These are phyloP conservation scores for Vicia villosa DNA, from an alignment of 306 rosid genomes.

Conservation along the genomic window DNA sequence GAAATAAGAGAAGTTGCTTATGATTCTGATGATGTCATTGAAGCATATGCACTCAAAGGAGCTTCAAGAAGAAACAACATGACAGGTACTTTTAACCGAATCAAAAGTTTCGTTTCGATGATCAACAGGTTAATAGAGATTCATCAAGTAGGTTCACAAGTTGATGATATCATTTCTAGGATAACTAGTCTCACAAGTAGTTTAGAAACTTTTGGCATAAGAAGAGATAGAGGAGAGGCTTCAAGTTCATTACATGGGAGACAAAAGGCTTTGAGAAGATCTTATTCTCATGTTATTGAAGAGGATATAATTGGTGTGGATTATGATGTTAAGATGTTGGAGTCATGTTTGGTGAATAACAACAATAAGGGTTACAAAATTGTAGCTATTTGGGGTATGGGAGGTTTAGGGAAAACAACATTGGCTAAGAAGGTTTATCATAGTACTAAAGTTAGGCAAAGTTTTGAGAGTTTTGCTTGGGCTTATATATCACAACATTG, in stretches of 20 bases:
- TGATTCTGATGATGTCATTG: constrained; percentile 60
- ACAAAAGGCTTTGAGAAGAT: constrained; percentile 42
- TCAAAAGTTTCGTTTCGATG: constrained; percentile 36
- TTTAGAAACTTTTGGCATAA: constrained; percentile 40
- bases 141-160: constrained; percentile 37
- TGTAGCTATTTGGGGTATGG: constrained; percentile 63
- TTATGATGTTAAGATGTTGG: constrained; percentile 40
- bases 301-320: constrained; percentile 56
- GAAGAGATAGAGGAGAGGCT: constrained; percentile 31
- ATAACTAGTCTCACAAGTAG: constrained; percentile 29
- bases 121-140: constrained; percentile 27
- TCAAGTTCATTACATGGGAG: constrained; percentile 35
- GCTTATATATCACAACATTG: constrained; percentile 62
- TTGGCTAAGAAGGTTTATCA: constrained; percentile 55
- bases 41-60: constrained; percentile 35
- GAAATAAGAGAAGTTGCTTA: constrained; percentile 60
- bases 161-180: constrained; percentile 34
- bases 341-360: constrained; percentile 33
- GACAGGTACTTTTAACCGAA: constrained; percentile 17
- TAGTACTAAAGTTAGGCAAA: constrained; percentile 32
- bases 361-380: constrained; percentile 30
- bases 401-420: constrained; percentile 67
- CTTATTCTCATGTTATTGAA: constrained; percentile 55
- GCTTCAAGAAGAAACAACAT: constrained; percentile 34
- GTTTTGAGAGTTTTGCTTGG: constrained; percentile 55